Conservation (phyloP, 352 stramenopile species). For the Blastocystis sp. region DNA sequence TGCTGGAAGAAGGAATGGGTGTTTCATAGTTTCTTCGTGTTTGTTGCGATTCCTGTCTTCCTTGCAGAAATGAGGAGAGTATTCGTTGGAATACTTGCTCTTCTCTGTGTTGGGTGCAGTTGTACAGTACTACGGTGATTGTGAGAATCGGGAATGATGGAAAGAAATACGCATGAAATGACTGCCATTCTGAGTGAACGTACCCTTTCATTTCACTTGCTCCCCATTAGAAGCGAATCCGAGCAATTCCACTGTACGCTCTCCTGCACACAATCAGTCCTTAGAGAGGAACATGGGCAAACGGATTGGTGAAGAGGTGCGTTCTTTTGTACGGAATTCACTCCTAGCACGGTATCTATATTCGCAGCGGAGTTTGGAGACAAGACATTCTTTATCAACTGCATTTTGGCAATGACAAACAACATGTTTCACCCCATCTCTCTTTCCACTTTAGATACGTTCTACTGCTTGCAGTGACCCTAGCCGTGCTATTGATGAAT, state of each 20-base stretch:
- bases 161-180: too few species aligned
- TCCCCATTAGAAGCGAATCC: too few species aligned
- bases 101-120: too few species aligned
- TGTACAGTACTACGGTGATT: too few species aligned
- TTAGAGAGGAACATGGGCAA: not conserved
- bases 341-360: not conserved
- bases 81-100: too few species aligned
- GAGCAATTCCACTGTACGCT: too few species aligned
- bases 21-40: not conserved
- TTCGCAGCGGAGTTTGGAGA: not conserved
- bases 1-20: not conserved
- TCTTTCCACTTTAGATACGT: not conserved
- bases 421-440: not conserved
- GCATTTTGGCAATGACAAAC: not conserved
- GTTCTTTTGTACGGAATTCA: not conserved
- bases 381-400: slow-evolving; percentile 25
- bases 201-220: too few species aligned
- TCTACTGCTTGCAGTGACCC: not conserved
- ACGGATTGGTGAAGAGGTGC: not conserved
- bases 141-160: too few species aligned
- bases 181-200: too few species aligned
- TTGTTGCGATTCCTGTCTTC: not conserved
- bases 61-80: too few species aligned
- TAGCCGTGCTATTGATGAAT: not conserved
- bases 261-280: too few species aligned